Conservation (phyloP, 106 monocot genomes). For the Dendrobium officinale region DNA sequence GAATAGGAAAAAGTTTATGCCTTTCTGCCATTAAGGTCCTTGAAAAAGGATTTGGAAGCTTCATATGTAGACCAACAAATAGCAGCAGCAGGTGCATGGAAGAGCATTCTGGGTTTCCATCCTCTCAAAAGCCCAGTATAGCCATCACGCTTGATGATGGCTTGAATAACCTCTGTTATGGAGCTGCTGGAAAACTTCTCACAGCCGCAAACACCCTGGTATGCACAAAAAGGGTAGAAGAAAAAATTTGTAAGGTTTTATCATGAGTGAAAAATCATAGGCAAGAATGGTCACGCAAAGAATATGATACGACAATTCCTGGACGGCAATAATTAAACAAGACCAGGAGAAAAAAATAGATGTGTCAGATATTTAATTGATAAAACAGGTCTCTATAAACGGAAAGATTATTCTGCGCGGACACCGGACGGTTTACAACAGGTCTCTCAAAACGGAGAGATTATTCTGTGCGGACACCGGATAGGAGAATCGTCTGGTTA, state of each 20-base stretch:
- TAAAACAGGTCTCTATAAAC: no score
- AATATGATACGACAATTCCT: no score
- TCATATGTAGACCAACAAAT: slow-evolving; percentile 95
- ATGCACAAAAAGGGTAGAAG: background rate
- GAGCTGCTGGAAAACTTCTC: slow-evolving; percentile 76
- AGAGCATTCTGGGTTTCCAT: slow-evolving; percentile 82
- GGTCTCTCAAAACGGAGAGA: no score
- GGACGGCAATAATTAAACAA: no score
- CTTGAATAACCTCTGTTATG: slow-evolving; percentile 34
- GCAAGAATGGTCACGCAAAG: background rate
- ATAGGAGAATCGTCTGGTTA: no score
- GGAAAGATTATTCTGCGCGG: no score
- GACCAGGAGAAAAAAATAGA: no score
- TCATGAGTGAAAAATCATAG: background rate
- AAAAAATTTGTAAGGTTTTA: background rate
- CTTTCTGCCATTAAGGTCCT: slow-evolving; percentile 31
- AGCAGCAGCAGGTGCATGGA: slow-evolving; percentile 88
- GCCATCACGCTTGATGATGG: slow-evolving; percentile 61
- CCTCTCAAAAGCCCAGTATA: slow-evolving; percentile 69
- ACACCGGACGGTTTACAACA: no score
- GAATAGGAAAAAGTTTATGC: background rate
- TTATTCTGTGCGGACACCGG: no score
- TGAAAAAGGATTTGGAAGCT: slow-evolving; percentile 62
- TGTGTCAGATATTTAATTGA: no score
- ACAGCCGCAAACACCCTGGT: slow-evolving; percentile 82